Base-by-base conservation (phyloP, 352 stramenopile species). In the Phytophthora citrophthora region DNA sequence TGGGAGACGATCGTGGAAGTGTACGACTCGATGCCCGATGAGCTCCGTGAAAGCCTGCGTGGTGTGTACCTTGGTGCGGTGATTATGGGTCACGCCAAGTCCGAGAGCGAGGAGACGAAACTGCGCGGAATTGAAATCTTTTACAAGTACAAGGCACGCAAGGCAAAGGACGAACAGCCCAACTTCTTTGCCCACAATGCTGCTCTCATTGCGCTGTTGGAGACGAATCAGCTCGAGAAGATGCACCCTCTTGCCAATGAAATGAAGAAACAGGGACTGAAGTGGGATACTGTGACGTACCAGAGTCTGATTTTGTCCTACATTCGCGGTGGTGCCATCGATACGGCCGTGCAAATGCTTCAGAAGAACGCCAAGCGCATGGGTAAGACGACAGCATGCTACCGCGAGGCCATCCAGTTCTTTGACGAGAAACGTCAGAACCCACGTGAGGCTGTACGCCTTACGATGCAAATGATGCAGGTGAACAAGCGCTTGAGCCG, bases 401-500 rank as follows among this genome's bases (percentile, higher is more conserved):
- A 92, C 61, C 86, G 85, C 13, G 81, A 90, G 46, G 58, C 84
- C 39, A 94, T 94, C 46, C 41, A 73, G 11, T 79, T 90, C 50
- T 89, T 88, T 45, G 80, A 74, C 27, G 78, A 91, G 16, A 76
- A 80, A 39, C 72, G 73, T 39, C 85, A 91, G 47, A 83, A 94
- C 53, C 68, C 75, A 31, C 77, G 79, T 18, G 76, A 86, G 50
- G 86, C 83, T 1, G 89, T 87, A 32, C 83, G 81, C 8, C 61
- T 91, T 15, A 86, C 75, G n/a, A 94, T 93, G 83, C 81, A 90
- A 61, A 94, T 94, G 86, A 94, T 94, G 86, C 80, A 91, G 62
- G 54, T 80, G 53, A 94, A 94, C 57, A 77, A 86, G 54, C 81
- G 80, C 1, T 61, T 94, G 64, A 92, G 83, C 59, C 83, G 80